Evolutionary conservation across 2,329 filamentous ascomycete species (phyloP), one percentile per base, ranked within the genome.

Genomic region (Beauveria pseudobassiana): DNA sequence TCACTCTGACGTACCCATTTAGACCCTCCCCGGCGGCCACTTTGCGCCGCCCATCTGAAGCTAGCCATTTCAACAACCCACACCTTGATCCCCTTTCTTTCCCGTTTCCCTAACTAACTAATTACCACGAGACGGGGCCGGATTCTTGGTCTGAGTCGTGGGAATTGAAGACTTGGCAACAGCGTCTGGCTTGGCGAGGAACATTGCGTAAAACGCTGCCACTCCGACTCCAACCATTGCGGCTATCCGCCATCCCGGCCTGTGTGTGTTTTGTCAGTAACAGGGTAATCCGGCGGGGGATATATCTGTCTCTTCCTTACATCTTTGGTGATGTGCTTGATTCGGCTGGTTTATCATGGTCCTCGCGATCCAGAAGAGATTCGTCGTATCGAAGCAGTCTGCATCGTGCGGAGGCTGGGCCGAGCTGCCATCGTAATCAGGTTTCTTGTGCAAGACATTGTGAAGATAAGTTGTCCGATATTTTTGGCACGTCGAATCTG

Each of bases 221-320:
- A 59, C 56, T 9, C 12, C 56, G 26, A 59, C 46, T 10, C 56
- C 56, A 14, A 9, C 56, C 18, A 50, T 26, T 5, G 46, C 56
- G 4, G 20, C 56, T 59, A 59, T 59, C 43, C 51, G 56, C 56
- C 56, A 59, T n/a, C 46, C 56, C 1, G 56, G 56, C 24, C 56
- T 59, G n/a, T 1, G 10, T 1, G 6, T 28, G 5, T 6, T 24
- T 6, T 24, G 28, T 57, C 24, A 57, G 54, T 12, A 24, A 52
- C 18, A 14, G 16, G 3, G 20, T 3, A 14, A 24, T 26, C 18
- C 1, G 18, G 20, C 2, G 5, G 4, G 0, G 14, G 3, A 20
- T 1, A 16, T 5, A 20, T 5, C 8, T n/a, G 20, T 7, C 16
- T 9, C 2, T 40, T 30, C 5, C 56, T 3, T 51, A 59, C 56